Base-by-base conservation (phyloP, 495 filamentous ascomycete species). In the Penicillium cinerascens region DNA sequence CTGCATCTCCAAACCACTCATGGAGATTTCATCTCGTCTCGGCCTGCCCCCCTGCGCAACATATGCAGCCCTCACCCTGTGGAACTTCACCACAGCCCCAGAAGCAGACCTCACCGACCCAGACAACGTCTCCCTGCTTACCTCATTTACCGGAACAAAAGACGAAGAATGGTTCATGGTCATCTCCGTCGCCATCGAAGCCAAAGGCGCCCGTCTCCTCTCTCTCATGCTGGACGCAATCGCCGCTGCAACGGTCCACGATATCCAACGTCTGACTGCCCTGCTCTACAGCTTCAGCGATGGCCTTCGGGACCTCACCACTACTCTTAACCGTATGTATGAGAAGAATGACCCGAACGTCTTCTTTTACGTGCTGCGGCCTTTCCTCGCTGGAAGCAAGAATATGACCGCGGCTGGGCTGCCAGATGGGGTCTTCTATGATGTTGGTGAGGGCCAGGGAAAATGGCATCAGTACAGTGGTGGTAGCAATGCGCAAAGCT, bases 81-180 rank as follows among this genome's bases (percentile, higher is more conserved):
- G 95, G 93, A 98, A 98, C 67, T 97, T 84, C 79, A 86, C 88
- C 9, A 71, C 90, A 26, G 85, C 90, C 52, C 64, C 75, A 42
- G 80, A 83, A 49, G 82, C 89, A 63, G 81, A 81, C 16, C 82
- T 95, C 42, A 89, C 95, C 54, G 79, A 84, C 43, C 81, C 95
- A 17, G 85, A 95, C 52, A 95, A 96, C 55, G 76, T 98, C 39
- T 82, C 85, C 16, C 87, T 88, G 1, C 74, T 93, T 49, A 76
- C 80, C 41, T 96, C 93, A 7, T 95, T 96, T 64, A 97, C 95
- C 13, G 93, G 89, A 18, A 88, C 89, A 10, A 78, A 92, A 36
- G 93, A 98, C 59, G 93, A 98, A 67, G 92, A 92, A 47, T 97
- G 93, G 93, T 98, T 98, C 67, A 95, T 96, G 64, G 79, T 97